Evolutionary conservation across 2,329 filamentous ascomycete genomes (phyloP), one percentile per base, ranked within the genome.

Genomic region (Helicocarpus griseus): DNA sequence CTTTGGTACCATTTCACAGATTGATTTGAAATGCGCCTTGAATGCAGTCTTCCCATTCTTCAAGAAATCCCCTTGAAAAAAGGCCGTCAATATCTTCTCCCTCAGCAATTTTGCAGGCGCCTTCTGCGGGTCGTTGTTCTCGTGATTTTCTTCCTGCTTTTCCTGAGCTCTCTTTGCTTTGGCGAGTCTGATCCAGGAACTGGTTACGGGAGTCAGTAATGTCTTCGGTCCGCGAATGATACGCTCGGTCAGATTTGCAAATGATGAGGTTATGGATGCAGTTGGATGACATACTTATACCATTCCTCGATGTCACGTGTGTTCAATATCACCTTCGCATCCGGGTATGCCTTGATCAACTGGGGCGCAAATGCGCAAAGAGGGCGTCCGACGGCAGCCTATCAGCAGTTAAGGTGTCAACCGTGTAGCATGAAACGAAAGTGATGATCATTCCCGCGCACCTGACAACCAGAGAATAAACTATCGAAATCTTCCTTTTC

Each of bases 261-360:
- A 31, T 44, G 17, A 33, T 17, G 24, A 29, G 31, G 49, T 31
- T 19, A 6, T n/a, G 19, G 7, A 21, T 19, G 6, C 31, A 0
- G 2, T 8, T 3, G 5, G 19, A 33, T 35, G 49, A 62, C 62
- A 28, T 66, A 77, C 55, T 72, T 71, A 60, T 77, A 73, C 80
- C 83, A 86, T 39, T 79, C 78, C 63, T 86, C 75, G 35, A 85
- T 78, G 52, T 85, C 80, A 44, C 83, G 77, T 51, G 77, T 82
- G 14, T 81, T 84, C 55, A 87, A 71, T 44, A 88, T 76, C 49
- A 87, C 79, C 67, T 87, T 87, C 52, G 84, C 84, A 50, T 86
- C 80, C 1, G 84, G 84, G 63, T 87, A 87, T n/a, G 82, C 81
- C 61, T 83, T 79, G 56, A 86, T 83, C 55, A 87, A 73, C 64